Evolutionary conservation across 2,329 filamentous ascomycete genomes (phyloP), one percentile per base, ranked within the genome.

Genomic region (Fusarium tuaranense): DNA sequence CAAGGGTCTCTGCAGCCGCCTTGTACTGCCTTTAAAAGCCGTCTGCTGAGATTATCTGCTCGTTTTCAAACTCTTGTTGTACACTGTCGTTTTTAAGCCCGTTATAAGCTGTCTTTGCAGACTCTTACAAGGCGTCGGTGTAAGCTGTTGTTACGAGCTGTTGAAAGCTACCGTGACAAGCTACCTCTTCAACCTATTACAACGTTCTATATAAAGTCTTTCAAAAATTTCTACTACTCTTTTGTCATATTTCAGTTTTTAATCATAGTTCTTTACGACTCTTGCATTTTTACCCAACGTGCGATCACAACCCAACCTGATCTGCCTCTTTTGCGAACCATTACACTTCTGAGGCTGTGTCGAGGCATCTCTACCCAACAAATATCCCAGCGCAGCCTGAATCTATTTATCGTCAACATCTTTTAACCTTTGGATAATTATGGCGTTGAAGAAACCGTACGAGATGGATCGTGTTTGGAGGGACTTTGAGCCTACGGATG

Each of bases 391-490:
- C 57, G 16, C 22, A 5, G 18, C 36, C 16, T 39, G 20, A 41
- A 30, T 38, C 30, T 41, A 20, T 27, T 14, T 10, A 30, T 13
- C 34, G n/a, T 41, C 18, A 10, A 4, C 1, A 36, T 20, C 4
- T 25, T 39, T 59, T 16, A 20, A 27, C 10, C 6, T 27, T 18
- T 6, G 6, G 2, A 34, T 2, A 27, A 5, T 41, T 7, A 61
- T 22, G n/a, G 13, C 58, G 3, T 27, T 14, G 38, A 27, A 25
- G 38, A 61, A 44, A 5, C 38, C 10, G 38, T 44, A 30, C 18
- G 38, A 61, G 27, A 38, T 44, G 58, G 58, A 61, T 41, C 58
- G 58, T 4, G 38, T 44, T 14, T 61, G 58, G 58, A 61, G 58
- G 38, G 58, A 61, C 25, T 61, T 61, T 61, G 38, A 30, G 5